Evolutionary conservation across 176 grass and related monocot species (phyloP).

Genomic region (Lolium perenne): DNA sequence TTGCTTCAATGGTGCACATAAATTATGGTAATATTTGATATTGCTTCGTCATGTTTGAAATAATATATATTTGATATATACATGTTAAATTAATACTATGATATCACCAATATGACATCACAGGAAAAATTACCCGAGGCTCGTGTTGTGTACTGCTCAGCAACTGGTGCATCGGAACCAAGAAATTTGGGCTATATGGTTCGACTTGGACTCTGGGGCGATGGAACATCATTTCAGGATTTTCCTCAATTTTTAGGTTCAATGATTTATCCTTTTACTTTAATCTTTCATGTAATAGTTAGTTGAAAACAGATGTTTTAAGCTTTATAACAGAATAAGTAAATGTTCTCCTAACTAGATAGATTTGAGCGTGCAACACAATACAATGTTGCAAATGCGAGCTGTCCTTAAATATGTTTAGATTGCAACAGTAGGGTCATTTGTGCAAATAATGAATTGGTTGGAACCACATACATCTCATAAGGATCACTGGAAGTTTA

Average conservation of each 20-base stretch:
- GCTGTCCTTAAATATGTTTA: slow-evolving; percentile 23
- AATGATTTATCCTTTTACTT: slow-evolving; percentile 30
- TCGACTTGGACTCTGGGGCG: slow-evolving; percentile 96
- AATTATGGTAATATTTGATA: slow-evolving; percentile 8
- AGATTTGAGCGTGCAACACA: not conserved
- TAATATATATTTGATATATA: slow-evolving; percentile 10
- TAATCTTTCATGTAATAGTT: slow-evolving; percentile 27
- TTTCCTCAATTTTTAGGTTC: slow-evolving; percentile 87
- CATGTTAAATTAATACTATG: slow-evolving; percentile 37
- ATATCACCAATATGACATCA: slow-evolving; percentile 46
- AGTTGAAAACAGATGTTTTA: not conserved
- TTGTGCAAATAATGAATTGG: not conserved
- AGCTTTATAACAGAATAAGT: not conserved
- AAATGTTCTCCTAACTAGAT: slow-evolving; percentile 1
- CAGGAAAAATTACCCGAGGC: slow-evolving; percentile 86
- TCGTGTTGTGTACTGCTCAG: slow-evolving; percentile 95
- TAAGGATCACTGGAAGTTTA: slow-evolving; percentile 15
- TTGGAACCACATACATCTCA: slow-evolving; percentile 25
- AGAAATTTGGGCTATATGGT: slow-evolving; percentile 99
- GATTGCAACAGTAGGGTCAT: slow-evolving; percentile 26
- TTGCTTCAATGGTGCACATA: slow-evolving; percentile 16
- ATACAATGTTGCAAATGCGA: not conserved
- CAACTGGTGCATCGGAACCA: slow-evolving; percentile 98
- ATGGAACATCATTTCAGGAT: slow-evolving; percentile 76
- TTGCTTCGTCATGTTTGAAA: slow-evolving; percentile 29